phyloP scores from a whole-genome alignment of 495 filamentous ascomycete species.

The Xylaria scruposa region DNA sequence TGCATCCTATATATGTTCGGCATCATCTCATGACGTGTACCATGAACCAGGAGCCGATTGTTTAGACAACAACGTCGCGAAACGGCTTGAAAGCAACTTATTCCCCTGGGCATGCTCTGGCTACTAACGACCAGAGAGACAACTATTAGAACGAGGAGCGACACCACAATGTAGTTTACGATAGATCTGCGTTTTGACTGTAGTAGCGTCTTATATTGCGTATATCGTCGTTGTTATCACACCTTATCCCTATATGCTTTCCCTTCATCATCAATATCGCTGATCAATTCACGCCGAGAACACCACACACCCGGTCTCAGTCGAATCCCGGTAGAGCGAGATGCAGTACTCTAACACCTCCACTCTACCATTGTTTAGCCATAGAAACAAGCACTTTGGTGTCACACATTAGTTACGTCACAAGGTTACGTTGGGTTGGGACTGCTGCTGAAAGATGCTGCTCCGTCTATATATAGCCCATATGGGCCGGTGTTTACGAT shows the following conservation, averaged over 20 bases:
- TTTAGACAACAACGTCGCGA: neutral
- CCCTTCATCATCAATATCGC: neutral
- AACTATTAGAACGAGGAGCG: neutral
- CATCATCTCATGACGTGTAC: neutral
- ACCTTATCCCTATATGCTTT: neutral
- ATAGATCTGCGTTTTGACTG: neutral
- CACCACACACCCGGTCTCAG: neutral
- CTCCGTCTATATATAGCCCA: constrained; percentile 5
- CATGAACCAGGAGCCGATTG: neutral
- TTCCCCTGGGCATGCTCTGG: neutral
- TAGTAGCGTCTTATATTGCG: neutral
- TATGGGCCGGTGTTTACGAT: neutral
- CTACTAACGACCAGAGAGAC: neutral
- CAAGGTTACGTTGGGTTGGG: constrained; percentile 11
- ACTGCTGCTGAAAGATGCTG: neutral
- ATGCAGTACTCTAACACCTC: neutral
- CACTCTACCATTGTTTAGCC: neutral
- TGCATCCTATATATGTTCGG: neutral
- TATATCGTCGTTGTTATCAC: neutral
- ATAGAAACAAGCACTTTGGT: constrained; percentile 1
- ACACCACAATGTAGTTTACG: neutral
- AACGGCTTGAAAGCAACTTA: neutral
- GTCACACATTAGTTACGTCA: neutral
- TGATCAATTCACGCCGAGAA: neutral
- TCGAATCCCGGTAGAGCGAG: neutral